These are phyloP conservation scores for Pleurotus citrinopileatus DNA, from an alignment of 768 basidiomycete species.

Conservation along the genomic window DNA sequence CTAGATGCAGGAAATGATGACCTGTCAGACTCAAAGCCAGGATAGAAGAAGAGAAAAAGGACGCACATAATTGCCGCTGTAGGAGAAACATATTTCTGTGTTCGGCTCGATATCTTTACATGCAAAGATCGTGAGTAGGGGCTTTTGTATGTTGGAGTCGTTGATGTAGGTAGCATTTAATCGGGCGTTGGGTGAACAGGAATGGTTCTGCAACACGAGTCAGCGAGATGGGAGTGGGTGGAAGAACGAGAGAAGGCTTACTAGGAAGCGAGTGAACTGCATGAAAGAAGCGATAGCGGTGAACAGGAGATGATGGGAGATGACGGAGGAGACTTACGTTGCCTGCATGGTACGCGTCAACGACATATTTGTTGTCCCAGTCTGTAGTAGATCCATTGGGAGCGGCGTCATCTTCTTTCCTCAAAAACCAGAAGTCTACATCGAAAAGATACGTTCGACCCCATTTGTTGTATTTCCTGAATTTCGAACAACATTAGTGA, in stretches of 20 bases:
- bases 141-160: constrained; percentile 69
- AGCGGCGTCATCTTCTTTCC: constrained; percentile 20
- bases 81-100: constrained; percentile 80
- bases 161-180: constrained; percentile 78
- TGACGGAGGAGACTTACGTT: constrained; percentile 51
- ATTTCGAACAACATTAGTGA: background rate
- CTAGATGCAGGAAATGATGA: background rate
- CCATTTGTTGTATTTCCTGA: constrained; percentile 71
- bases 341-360: constrained; percentile 88
- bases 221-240: background rate
- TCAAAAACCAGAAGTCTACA: constrained; percentile 73
- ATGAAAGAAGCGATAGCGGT: constrained; percentile 9
- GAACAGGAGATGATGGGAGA: background rate
- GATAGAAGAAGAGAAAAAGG: constrained; percentile 8
- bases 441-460: constrained; percentile 83
- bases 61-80: constrained; percentile 48
- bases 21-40: background rate
- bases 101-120: constrained; percentile 54
- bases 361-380: constrained; percentile 47
- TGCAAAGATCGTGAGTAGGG: constrained; percentile 67
- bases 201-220: constrained; percentile 70
- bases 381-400: constrained; percentile 15
- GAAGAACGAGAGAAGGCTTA: constrained; percentile 31
- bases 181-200: constrained; percentile 81
- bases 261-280: constrained; percentile 90